Evolutionary conservation across 2,329 filamentous ascomycete genomes (phyloP).

Genomic region (Falciphora oryzae): DNA sequence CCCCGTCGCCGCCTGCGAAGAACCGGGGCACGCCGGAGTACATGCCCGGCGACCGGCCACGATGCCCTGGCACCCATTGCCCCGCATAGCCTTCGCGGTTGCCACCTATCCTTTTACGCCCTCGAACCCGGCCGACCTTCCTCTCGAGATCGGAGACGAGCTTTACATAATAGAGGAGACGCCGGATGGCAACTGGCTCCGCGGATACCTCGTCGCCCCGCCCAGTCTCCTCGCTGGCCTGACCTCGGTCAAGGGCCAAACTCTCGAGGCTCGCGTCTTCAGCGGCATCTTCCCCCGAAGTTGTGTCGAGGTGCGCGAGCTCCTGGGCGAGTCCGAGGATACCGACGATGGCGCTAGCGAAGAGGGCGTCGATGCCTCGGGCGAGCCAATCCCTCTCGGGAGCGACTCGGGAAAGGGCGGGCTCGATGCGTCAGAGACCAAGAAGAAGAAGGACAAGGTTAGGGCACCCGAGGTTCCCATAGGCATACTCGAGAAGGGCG

Average conservation of each 20-base stretch:
- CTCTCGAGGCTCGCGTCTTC: conserved; percentile 91
- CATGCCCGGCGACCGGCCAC: conserved; percentile 20
- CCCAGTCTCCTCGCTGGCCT: conserved; percentile 88
- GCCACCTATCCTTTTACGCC: conserved; percentile 92
- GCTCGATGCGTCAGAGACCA: conserved; percentile 31
- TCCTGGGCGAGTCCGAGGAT: conserved; percentile 69
- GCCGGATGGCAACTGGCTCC: conserved; percentile 84
- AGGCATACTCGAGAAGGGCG: conserved; percentile 22
- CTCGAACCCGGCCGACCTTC: conserved; percentile 80
- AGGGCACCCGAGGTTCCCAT: conserved; percentile 18
- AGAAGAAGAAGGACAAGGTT: conserved; percentile 29
- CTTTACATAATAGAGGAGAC: conserved; percentile 98
- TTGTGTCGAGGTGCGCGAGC: conserved; percentile 91
- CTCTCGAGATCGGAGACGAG: conserved; percentile 96
- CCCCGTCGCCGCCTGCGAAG: not conserved
- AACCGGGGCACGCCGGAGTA: not conserved
- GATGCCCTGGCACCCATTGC: conserved; percentile 97
- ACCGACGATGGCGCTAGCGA: conserved; percentile 38
- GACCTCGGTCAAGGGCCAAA: conserved; percentile 86
- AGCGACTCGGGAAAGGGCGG: conserved; percentile 52
- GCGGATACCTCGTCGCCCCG: conserved; percentile 90
- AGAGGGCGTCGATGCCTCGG: conserved; percentile 26
- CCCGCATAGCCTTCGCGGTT: conserved; percentile 95
- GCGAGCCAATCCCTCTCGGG: conserved; percentile 28
- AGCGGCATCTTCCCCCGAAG: conserved; percentile 96